phyloP scores from a whole-genome alignment of 2,329 filamentous ascomycete species.

The Ramichloridium luteum region DNA sequence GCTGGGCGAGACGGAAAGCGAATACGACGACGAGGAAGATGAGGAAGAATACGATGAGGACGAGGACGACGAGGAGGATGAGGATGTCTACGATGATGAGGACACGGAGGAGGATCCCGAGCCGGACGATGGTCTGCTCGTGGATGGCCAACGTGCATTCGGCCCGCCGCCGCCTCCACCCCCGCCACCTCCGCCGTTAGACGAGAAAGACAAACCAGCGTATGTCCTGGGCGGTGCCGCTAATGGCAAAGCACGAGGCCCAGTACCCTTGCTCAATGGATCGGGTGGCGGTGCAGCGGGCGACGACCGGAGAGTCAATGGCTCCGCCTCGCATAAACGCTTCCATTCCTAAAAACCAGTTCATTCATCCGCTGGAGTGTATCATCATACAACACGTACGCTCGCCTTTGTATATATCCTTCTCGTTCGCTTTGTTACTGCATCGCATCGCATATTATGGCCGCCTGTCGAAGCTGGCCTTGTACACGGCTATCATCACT shows the following conservation, averaged over 20 bases:
- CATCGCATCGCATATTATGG: too few relatives aligned
- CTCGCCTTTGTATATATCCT: too few relatives aligned
- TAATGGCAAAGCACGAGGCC: not conserved
- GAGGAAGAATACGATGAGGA: constrained; percentile 52
- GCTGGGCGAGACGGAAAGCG: constrained; percentile 46
- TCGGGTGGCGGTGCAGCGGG: not conserved
- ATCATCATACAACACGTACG: too few relatives aligned
- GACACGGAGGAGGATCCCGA: not conserved
- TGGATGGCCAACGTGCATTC: not conserved
- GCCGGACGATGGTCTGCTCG: not conserved
- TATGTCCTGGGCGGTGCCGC: not conserved
- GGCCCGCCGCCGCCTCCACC: not conserved
- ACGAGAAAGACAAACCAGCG: constrained; percentile 1
- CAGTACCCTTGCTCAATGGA: not conserved
- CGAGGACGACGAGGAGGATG: constrained; percentile 34
- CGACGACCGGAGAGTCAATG: not conserved
- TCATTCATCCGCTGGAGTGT: too few relatives aligned
- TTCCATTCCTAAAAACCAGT: too few relatives aligned
- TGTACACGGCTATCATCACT: too few relatives aligned
- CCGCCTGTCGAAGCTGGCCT: too few relatives aligned
- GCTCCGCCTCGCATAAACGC: too few relatives aligned
- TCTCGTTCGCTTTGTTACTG: too few relatives aligned
- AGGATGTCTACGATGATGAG: not conserved
- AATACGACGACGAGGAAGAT: constrained; percentile 51
- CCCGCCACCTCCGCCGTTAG: not conserved